Evolutionary conservation across 1,139 yeast genomes (phyloP).

Genomic region (Saccharomycopsis hybrid): DNA sequence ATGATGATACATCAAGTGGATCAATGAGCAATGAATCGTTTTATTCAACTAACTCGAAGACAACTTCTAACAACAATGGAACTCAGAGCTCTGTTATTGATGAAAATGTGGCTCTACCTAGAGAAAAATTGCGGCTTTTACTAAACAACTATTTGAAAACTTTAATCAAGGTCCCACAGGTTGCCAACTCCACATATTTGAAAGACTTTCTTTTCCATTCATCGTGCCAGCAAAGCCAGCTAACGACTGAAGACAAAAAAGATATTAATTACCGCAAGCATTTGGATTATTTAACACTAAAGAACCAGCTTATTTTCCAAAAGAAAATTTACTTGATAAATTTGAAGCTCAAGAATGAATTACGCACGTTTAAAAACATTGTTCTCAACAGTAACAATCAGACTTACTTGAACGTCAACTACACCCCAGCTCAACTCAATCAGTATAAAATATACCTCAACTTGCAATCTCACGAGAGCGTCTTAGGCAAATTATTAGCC

Average conservation of each 20-base stretch:
- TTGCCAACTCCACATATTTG: constrained; percentile 12
- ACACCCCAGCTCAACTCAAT: constrained; percentile 3
- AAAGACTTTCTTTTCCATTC: constrained; percentile 15
- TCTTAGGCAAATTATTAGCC: constrained; percentile 6
- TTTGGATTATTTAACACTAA: constrained; percentile 6
- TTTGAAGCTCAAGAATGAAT: constrained; percentile 17
- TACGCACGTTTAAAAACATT: constrained; percentile 15
- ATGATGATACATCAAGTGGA: not conserved
- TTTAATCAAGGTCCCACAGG: constrained; percentile 2
- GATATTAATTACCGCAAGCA: constrained; percentile 14
- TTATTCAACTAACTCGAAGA: not conserved
- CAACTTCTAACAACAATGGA: not conserved
- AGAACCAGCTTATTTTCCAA: constrained; percentile 18
- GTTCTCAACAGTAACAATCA: constrained; percentile 10
- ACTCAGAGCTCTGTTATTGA: not conserved
- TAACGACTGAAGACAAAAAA: constrained; percentile 5
- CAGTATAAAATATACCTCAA: constrained; percentile 15
- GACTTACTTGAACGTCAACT: constrained; percentile 8
- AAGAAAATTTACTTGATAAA: constrained; percentile 17
- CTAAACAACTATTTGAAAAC: constrained; percentile 16
- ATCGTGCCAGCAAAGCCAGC: not conserved
- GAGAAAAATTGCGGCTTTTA: constrained; percentile 17
- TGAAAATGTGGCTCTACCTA: constrained; percentile 9
- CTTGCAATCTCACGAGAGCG: not conserved
- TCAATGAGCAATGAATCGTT: not conserved